phyloP scores from a whole-genome alignment of 2,329 filamentous ascomycete species.

The Penicillium corylophilum region DNA sequence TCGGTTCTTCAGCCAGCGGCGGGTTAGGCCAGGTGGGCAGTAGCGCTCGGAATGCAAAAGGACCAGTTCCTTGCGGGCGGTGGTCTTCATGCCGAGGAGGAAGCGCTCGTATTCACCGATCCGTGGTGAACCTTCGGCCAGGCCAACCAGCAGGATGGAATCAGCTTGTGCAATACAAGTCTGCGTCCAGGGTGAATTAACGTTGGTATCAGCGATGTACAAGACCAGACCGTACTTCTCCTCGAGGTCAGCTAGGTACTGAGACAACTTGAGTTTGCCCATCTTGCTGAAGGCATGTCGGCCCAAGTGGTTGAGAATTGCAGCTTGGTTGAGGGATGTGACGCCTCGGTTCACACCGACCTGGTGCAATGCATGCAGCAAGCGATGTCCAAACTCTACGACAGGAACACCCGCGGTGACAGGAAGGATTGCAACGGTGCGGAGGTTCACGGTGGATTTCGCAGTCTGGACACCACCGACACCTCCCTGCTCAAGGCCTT shows the following conservation, averaged over 20 bases:
- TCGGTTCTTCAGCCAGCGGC: conserved; percentile 86
- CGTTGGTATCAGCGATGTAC: conserved; percentile 94
- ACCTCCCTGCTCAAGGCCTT: conserved; percentile 61
- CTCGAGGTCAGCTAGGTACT: conserved; percentile 94
- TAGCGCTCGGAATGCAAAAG: conserved; percentile 86
- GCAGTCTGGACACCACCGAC: conserved; percentile 53
- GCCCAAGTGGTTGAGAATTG: conserved; percentile 90
- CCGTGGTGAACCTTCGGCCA: conserved; percentile 83
- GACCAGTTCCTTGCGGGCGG: conserved; percentile 87
- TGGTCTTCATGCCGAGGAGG: conserved; percentile 94
- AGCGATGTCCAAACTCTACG: conserved; percentile 85
- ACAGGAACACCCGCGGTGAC: conserved; percentile 91
- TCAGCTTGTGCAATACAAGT: conserved; percentile 97
- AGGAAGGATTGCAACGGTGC: conserved; percentile 88
- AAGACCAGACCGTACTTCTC: conserved; percentile 95
- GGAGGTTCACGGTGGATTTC: conserved; percentile 85
- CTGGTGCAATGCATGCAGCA: conserved; percentile 84
- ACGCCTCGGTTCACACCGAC: conserved; percentile 88
- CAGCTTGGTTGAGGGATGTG: conserved; percentile 87
- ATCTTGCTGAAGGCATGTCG: conserved; percentile 96
- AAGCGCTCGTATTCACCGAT: conserved; percentile 98
- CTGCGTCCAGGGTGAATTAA: conserved; percentile 97
- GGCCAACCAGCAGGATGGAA: conserved; percentile 86
- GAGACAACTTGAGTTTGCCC: conserved; percentile 91
- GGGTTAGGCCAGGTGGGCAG: conserved; percentile 77